Percentiles rank a stretch among this genome's conserved stretches.
phyloP scores from a whole-genome alignment of 768 basidiomycete species.

The Lactifluus rugatus region DNA sequence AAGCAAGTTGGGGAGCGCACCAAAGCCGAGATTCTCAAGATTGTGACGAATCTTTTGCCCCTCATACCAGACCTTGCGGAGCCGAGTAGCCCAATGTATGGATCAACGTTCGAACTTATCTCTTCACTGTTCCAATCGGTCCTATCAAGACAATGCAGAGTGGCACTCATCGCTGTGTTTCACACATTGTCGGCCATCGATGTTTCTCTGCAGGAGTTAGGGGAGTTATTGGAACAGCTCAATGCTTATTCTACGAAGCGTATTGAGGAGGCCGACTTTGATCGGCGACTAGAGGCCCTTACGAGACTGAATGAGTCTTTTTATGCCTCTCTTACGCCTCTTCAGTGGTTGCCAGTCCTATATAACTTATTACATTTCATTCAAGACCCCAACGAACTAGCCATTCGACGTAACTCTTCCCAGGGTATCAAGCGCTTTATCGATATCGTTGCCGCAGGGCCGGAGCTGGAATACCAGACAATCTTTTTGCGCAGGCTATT shows the following conservation, averaged over 20 bases:
- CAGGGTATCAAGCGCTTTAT: constrained; percentile 70
- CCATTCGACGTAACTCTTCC: constrained; percentile 75
- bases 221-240: constrained; percentile 51
- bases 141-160: constrained; percentile 60
- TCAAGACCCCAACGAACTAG: constrained; percentile 82
- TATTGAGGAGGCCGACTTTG: constrained; percentile 89
- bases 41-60: constrained; percentile 53
- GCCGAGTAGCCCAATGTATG: constrained; percentile 33
- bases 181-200: constrained; percentile 40
- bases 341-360: constrained; percentile 69
- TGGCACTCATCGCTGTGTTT: constrained; percentile 60
- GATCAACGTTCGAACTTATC: constrained; percentile 53
- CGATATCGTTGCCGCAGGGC: constrained; percentile 40
- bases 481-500: constrained; percentile 58
- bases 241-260: constrained; percentile 82
- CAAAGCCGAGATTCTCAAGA: constrained; percentile 73
- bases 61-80: constrained; percentile 56
- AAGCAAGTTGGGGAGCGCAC: constrained; percentile 76
- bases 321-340: constrained; percentile 39
- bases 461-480: constrained; percentile 37
- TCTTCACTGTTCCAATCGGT: constrained; percentile 71
- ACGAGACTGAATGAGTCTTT: constrained; percentile 58
- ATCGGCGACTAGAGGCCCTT: constrained; percentile 72
- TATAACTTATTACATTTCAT: constrained; percentile 79
- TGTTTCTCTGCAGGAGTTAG: constrained; percentile 36